These are phyloP conservation scores for Clonostachys rhizophaga DNA, from an alignment of 2,329 filamentous ascomycete genomes.

Conservation along the genomic window DNA sequence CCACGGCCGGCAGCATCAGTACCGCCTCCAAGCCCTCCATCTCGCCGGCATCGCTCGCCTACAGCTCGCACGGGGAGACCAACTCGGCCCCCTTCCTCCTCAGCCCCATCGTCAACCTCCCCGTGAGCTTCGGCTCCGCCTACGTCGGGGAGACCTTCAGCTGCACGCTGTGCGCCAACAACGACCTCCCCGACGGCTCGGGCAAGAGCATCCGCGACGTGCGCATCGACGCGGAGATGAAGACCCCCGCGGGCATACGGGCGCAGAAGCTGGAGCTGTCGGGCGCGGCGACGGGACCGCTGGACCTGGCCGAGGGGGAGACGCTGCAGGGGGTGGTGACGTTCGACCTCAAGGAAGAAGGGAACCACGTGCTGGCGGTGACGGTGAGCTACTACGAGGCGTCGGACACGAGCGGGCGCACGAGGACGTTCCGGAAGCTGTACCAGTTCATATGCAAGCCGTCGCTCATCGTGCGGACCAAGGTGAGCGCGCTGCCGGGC, in stretches of 20 bases:
- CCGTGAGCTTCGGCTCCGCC: slow-evolving; percentile 86
- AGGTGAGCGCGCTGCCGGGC: slow-evolving; percentile 59
- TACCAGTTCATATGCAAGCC: slow-evolving; percentile 96
- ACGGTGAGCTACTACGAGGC: slow-evolving; percentile 94
- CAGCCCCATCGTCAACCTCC: slow-evolving; percentile 70
- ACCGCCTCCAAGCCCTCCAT: slow-evolving; percentile 27
- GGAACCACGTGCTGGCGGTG: slow-evolving; percentile 87
- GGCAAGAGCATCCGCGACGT: slow-evolving; percentile 65
- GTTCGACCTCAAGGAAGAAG: slow-evolving; percentile 90
- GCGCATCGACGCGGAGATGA: slow-evolving; percentile 87
- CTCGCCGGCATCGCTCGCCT: slow-evolving; percentile 69
- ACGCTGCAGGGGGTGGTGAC: slow-evolving; percentile 78
- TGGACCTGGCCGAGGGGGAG: slow-evolving; percentile 53
- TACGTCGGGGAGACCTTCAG: slow-evolving; percentile 95
- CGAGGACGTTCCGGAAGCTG: slow-evolving; percentile 86
- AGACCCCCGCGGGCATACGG: slow-evolving; percentile 63
- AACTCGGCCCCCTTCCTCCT: slow-evolving; percentile 54
- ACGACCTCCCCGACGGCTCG: slow-evolving; percentile 49
- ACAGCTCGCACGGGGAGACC: slow-evolving; percentile 36
- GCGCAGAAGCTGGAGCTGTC: slow-evolving; percentile 64
- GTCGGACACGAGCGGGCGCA: slow-evolving; percentile 62
- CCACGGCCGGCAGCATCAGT: slow-evolving; percentile 9
- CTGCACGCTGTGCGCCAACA: slow-evolving; percentile 94
- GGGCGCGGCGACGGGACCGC: slow-evolving; percentile 6
- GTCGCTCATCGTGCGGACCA: slow-evolving; percentile 85